phyloP scores from a whole-genome alignment of 352 stramenopile genomes.

The Stramenopiles sp. region DNA sequence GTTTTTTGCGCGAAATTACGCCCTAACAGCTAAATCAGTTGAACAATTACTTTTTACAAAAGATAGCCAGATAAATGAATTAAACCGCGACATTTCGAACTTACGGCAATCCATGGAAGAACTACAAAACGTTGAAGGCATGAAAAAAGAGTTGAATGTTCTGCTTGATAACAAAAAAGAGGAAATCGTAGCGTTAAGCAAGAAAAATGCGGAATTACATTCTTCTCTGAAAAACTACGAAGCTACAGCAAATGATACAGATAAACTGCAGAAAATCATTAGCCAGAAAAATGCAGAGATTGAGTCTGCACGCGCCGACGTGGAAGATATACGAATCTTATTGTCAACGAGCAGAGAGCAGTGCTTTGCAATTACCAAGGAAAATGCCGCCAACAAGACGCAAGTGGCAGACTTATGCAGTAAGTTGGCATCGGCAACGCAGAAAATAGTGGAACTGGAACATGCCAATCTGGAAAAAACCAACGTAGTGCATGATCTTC shows the following conservation, averaged over 20 bases:
- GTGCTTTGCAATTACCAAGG: no score
- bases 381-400: not conserved
- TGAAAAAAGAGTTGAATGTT: not conserved
- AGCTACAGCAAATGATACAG: not conserved
- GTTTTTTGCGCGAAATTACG: no score
- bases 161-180: no score
- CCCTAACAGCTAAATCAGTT: no score
- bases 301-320: not conserved
- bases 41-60: no score
- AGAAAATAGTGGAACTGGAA: not conserved
- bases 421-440: not conserved
- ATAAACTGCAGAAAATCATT: not conserved
- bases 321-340: not conserved
- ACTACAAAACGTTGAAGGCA: not conserved
- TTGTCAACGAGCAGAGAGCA: not conserved
- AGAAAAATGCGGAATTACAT: not conserved
- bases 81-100: no score
- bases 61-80: no score
- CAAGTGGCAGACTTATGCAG: not conserved
- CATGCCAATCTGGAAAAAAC: not conserved
- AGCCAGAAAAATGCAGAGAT: not conserved
- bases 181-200: not conserved
- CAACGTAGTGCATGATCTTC: not conserved
- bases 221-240: not conserved
- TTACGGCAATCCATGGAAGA: not conserved